A percentile compares a stretch with the other conserved stretches of the same genome.
These are phyloP conservation scores for Trametes elegans DNA, from an alignment of 768 basidiomycete genomes.

Conservation along the genomic window DNA sequence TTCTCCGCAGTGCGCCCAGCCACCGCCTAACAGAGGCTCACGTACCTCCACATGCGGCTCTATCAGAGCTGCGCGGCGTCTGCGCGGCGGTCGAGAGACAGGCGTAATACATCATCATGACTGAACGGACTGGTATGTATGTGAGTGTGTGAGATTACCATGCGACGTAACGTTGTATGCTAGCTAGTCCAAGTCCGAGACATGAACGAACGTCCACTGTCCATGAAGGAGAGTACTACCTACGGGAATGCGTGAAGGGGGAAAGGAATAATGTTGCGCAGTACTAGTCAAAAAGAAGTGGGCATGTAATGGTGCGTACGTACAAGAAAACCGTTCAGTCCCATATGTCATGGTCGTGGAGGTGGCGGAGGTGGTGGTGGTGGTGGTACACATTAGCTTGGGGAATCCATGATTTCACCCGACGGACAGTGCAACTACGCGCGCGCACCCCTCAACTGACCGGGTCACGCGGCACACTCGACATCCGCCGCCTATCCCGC, in stretches of 20 bases:
- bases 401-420: constrained; percentile 13
- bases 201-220: constrained; percentile 12
- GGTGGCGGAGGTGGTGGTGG: neutral
- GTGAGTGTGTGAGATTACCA: constrained; percentile 6
- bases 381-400: constrained; percentile 21
- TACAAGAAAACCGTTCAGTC: neutral
- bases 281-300: neutral
- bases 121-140: constrained; percentile 3
- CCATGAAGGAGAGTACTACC: constrained; percentile 6
- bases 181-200: constrained; percentile 17
- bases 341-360: neutral
- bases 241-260: neutral
- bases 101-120: neutral
- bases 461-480: constrained; percentile 39
- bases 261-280: neutral
- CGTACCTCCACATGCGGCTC: neutral
- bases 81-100: no score
- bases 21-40: neutral
- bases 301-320: no score
- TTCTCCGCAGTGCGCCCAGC: neutral
- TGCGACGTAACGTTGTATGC: constrained; percentile 11
- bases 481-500: constrained; percentile 31
- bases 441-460: constrained; percentile 29
- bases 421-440: neutral
- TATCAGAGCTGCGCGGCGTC: neutral